Conservation (phyloP, 192 early-diverging fungal species). For the Geranomyces michiganensis region DNA sequence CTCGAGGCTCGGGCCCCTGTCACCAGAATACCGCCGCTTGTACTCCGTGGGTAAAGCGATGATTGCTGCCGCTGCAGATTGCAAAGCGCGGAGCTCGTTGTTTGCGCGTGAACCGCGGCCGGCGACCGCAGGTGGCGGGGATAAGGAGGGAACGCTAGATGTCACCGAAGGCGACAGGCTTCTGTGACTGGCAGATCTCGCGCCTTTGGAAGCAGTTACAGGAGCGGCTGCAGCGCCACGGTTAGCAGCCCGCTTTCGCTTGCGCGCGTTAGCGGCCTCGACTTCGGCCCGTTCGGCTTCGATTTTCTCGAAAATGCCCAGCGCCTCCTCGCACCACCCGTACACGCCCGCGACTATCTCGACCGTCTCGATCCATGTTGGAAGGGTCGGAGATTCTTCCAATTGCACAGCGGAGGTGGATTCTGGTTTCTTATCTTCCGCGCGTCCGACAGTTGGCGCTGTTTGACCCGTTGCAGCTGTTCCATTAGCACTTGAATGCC, state of each 20-base stretch:
- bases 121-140: not conserved
- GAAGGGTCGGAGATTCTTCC: not conserved
- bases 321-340: not conserved
- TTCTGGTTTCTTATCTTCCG: not conserved
- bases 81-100: not conserved
- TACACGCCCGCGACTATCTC: not conserved
- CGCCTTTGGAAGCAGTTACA: not conserved
- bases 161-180: not conserved
- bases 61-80: not conserved
- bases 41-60: not conserved
- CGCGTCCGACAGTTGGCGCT: not conserved
- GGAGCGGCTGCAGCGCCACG: not conserved
- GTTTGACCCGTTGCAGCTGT: too few relatives aligned
- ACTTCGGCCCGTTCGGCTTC: not conserved
- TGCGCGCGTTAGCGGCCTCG: not conserved
- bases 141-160: not conserved
- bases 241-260: not conserved
- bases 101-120: not conserved
- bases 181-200: not conserved
- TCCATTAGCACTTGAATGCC: not conserved
- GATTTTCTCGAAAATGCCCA: not conserved
- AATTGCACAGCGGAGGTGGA: not conserved
- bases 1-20: not conserved
- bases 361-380: not conserved
- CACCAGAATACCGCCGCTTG: not conserved